Evolutionary conservation across 495 filamentous ascomycete genomes (phyloP), one percentile per base, ranked within the genome.

Genomic region (Aspergillus heteromorphus): DNA sequence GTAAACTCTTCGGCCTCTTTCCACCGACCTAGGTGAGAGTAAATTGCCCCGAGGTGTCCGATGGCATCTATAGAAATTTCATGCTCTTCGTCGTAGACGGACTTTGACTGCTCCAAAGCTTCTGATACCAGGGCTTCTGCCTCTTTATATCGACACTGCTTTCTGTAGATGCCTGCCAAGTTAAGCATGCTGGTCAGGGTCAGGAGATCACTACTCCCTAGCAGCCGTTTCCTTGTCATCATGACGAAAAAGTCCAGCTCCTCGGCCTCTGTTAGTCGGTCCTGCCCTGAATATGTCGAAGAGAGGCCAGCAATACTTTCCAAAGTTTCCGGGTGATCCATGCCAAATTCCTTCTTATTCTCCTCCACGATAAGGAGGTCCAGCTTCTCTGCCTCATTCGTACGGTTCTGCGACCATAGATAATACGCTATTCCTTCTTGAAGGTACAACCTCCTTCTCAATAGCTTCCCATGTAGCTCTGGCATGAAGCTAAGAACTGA

Each of bases 61-160:
- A 73, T 71, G 34, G 65, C 66, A 1, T 23, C 57, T 16, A 80
- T 57, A 4, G 70, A 76, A 16, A 58, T 17, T 10, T 61, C 63
- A 61, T 79, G 67, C 6, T 72, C 59, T 6, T 29, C 45, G 13
- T 76, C 75, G 0, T 74, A 51, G 9, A 62, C 48, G 36, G 31
- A 57, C 49, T 64, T 65, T 6, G 52, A 55, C 1, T 20, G 50
- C 45, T 71, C 64, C 29, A 69, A 29, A 5, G 45, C 50, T 21
- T 56, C 23, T 17, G 34, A 1, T 1, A 23, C 13, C 11, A 66
- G 14, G 1, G 10, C 9, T 43, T 65, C 53, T 9, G 69, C 64
- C 43, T 73, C 60, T 40, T 34, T 11, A 3, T 41, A 48, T 7
- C 54, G 54, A 4, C 49, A 54, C 36, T 57, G 55, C 7, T 29